phyloP scores from a whole-genome alignment of 1,284 basidiomycete genomes.

The Fomitopsis schrenkii region DNA sequence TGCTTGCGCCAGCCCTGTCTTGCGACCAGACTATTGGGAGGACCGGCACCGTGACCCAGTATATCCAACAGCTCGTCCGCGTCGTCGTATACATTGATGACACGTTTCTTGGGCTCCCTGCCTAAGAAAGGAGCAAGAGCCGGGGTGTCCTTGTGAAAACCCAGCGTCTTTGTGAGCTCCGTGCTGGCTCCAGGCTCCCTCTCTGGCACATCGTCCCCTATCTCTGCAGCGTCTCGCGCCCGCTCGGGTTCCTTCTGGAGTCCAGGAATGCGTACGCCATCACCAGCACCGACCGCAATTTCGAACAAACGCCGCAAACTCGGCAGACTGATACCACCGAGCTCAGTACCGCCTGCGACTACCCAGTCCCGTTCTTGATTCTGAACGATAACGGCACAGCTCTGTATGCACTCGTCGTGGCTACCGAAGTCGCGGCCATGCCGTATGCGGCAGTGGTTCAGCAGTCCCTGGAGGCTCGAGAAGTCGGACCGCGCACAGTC shows the following conservation, averaged over 20 bases:
- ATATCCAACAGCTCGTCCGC: conserved; percentile 45
- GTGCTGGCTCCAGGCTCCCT: conserved; percentile 22
- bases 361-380: conserved; percentile 42
- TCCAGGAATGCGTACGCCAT: conserved; percentile 3
- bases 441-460: conserved; percentile 69
- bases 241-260: not conserved
- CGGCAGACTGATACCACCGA: conserved; percentile 52
- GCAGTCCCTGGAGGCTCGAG: conserved; percentile 68
- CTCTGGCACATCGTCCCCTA: not conserved
- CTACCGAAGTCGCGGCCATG: conserved; percentile 68
- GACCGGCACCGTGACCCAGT: conserved; percentile 12
- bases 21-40: conserved; percentile 6
- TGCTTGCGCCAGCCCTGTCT: conserved; percentile 34
- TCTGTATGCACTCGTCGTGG: conserved; percentile 70
- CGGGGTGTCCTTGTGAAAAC: conserved; percentile 65
- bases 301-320: conserved; percentile 65
- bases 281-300: conserved; percentile 53
- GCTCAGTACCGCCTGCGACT: conserved; percentile 49
- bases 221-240: not conserved
- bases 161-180: conserved; percentile 57
- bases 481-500: conserved; percentile 61
- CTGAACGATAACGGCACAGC: conserved; percentile 48
- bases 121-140: conserved; percentile 70
- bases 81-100: conserved; percentile 50
- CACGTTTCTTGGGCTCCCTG: conserved; percentile 48